Evolutionary conservation across 192 early-diverging fungal species (phyloP), one percentile per base, ranked within the genome.

Genomic region (Chytriomyces hyalinus): DNA sequence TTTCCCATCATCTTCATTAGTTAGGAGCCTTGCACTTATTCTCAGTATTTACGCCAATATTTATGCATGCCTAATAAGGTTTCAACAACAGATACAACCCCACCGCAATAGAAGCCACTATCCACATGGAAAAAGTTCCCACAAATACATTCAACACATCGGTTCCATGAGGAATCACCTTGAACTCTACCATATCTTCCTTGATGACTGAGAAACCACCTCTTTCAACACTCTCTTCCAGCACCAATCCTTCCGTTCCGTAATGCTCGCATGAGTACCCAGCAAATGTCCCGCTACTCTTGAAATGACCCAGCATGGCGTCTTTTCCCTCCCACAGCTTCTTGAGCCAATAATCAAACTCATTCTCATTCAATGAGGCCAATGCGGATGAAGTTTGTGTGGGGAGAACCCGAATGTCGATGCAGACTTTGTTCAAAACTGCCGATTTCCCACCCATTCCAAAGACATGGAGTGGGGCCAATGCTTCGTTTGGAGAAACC

Each of bases 321-420:
- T 73, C 71, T 49, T 73, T 73, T 15, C n/a, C 13, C 53, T 60
- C 71, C 71, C 71, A 73, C 45, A 36, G 28, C 44, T 44, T 61
- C 53, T 73, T 73, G 28, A 73, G 53, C 71, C 71, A 73, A 22
- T 17, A 53, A 63, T 60, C 60, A 73, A 73, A 73, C 61, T 73
- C 43, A 45, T 6, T 44, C 2, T 73, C 71, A 44, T 15, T 47
- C 11, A 73, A 45, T 8, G 10, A 9, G 50, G 15, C 15, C 53
- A 57, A 13, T 1, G 9, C 26, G 0, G 28, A 20, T 22, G 24
- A n/a, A 8, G 15, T 17, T 47, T 43, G 36, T 9, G 13, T 26
- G 6, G 49, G 53, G 15, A 57, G 9, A 24, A 11, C 10, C 17
- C 61, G n/a, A n/a, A 73, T 20, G 44, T 73, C 71, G 3, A 73